Percentiles rank a stretch among this genome's conserved stretches.
Conservation (phyloP, 2,329 filamentous ascomycete genomes). For the Neoarthrinium moseri region DNA sequence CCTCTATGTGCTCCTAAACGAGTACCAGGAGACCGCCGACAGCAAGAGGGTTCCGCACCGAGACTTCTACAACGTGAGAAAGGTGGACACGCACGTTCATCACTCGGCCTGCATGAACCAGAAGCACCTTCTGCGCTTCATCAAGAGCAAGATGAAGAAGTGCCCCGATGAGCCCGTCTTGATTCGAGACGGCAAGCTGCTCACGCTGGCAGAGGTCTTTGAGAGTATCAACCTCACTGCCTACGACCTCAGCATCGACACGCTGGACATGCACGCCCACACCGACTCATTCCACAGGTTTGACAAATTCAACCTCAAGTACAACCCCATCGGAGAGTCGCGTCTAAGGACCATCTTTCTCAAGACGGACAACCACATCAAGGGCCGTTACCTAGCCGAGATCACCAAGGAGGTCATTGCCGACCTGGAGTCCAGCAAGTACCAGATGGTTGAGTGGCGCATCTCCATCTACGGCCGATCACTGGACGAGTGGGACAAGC, state of each 20-base stretch:
- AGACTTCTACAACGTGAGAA: constrained; percentile 98
- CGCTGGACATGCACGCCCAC: constrained; percentile 98
- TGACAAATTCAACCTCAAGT: constrained; percentile 99
- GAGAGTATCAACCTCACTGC: constrained; percentile 96
- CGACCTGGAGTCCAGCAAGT: constrained; percentile 97
- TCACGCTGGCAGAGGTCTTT: constrained; percentile 92
- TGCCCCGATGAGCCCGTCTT: constrained; percentile 91
- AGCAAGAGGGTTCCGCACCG: constrained; percentile 96
- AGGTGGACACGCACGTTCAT: constrained; percentile 98
- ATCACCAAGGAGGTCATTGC: constrained; percentile 98
- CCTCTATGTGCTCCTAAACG: constrained; percentile 87
- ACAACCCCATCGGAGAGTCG: constrained; percentile 96
- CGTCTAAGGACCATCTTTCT: constrained; percentile 95
- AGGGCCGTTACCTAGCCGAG: constrained; percentile 92
- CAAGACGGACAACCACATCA: constrained; percentile 97
- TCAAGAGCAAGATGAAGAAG: constrained; percentile 99
- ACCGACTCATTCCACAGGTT: constrained; percentile 98
- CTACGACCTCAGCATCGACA: constrained; percentile 97
- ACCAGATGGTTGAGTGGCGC: constrained; percentile 99
- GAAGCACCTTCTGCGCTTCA: constrained; percentile 95
- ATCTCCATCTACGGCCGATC: constrained; percentile 95
- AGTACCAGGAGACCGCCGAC: constrained; percentile 97
- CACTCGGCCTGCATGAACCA: constrained; percentile 99
- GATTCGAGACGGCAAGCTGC: constrained; percentile 84
- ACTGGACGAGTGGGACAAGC: constrained; percentile 94